phyloP scores from a whole-genome alignment of 768 basidiomycete genomes.

The Mrakia blollopis region DNA sequence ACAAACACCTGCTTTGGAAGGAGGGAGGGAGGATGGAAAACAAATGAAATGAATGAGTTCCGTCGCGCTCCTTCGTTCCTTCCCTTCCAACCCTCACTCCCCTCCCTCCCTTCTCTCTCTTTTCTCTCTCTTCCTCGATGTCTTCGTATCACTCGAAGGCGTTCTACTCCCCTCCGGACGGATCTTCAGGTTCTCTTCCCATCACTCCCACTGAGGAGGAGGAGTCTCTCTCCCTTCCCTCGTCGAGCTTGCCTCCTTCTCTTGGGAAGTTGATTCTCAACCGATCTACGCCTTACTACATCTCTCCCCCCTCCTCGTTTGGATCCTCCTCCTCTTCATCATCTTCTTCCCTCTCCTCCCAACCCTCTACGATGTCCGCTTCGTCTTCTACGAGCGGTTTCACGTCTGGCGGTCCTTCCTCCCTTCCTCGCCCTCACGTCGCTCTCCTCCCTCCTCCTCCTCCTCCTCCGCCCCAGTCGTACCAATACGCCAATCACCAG shows the following conservation, averaged over 20 bases:
- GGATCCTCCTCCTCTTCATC: neutral
- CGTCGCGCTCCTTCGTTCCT: neutral
- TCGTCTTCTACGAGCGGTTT: neutral
- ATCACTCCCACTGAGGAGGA: neutral
- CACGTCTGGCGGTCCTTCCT: neutral
- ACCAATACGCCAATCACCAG: neutral
- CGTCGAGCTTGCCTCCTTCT: neutral
- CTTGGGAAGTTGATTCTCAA: neutral
- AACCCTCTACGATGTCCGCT: neutral
- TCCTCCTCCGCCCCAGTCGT: neutral
- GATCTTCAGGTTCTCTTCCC: neutral
- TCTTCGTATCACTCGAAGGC: neutral
- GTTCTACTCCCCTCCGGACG: neutral
- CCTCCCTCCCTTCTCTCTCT: neutral
- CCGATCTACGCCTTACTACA: neutral
- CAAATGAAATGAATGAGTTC: too few species aligned
- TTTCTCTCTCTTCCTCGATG: neutral
- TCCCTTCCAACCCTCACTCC: neutral
- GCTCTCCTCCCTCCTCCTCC: neutral
- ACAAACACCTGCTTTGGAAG: too few species aligned
- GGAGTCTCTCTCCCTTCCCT: neutral
- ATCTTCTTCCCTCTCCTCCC: neutral
- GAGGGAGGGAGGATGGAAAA: too few species aligned
- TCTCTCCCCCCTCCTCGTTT: neutral
- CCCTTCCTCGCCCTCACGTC: neutral